Conservation (phyloP, 805 yeast species). For the Saccharomycopsis capsularis region DNA sequence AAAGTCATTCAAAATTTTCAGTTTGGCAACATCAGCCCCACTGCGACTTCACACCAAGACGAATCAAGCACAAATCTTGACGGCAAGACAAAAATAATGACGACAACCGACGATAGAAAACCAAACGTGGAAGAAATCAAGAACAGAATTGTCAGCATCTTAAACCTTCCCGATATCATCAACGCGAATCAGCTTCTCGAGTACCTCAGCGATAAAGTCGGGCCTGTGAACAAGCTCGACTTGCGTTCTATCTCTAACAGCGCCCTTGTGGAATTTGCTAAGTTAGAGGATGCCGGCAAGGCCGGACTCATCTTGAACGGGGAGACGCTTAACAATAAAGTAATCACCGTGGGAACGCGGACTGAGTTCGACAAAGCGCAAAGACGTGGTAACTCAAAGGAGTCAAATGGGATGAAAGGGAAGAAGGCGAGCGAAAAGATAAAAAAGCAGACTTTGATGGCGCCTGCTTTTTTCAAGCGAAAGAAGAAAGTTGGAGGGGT, state of each 20-base stretch:
- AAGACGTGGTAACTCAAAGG: background rate
- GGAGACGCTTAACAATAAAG: slow-evolving; percentile 30
- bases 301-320: slow-evolving; percentile 41
- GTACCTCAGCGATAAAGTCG: slow-evolving; percentile 29
- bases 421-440: too few relatives aligned
- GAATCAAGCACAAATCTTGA: too few relatives aligned
- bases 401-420: background rate
- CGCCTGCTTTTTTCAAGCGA: background rate
- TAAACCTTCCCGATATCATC: slow-evolving; percentile 17
- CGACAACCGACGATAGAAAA: slow-evolving; percentile 17
- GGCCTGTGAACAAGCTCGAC: slow-evolving; percentile 37
- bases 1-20: slow-evolving; percentile 24
- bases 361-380: slow-evolving; percentile 26
- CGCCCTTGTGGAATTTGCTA: slow-evolving; percentile 44
- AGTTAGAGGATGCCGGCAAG: slow-evolving; percentile 42
- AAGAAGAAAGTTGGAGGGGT: background rate
- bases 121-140: slow-evolving; percentile 14
- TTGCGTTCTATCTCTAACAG: slow-evolving; percentile 40
- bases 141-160: slow-evolving; percentile 9
- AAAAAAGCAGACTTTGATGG: background rate
- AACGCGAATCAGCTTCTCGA: slow-evolving; percentile 29
- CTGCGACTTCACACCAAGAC: slow-evolving; percentile 15
- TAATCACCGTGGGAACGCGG: slow-evolving; percentile 31
- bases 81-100: slow-evolving; percentile 21
- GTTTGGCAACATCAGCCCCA: slow-evolving; percentile 22